Evolutionary conservation across 1,284 basidiomycete genomes (phyloP), one percentile per base, ranked within the genome.

Genomic region (Rhodotorula sp.): DNA sequence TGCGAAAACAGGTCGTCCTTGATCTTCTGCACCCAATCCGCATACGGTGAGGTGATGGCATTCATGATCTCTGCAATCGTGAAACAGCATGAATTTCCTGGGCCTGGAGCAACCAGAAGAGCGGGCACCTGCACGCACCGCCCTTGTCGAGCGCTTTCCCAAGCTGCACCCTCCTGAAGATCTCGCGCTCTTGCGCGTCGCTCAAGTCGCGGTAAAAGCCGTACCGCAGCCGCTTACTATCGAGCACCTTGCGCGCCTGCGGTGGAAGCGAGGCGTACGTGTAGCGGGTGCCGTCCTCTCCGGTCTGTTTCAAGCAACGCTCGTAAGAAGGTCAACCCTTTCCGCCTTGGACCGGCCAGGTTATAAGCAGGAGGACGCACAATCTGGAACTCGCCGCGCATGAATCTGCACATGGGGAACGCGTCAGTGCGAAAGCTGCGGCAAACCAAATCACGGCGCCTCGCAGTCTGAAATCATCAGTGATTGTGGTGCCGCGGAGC

Each of bases 111-210:
- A 2, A 2, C 3, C 7, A 34, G 34, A 16, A 15, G n/a, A 15
- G 34, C 5, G 14, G 23, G 20, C 6, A 12, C 12, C 12, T 34
- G 43, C 6, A 63, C 62, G n/a, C 20, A 65, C 66, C 62, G 10
- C 63, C 65, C 23, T 47, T 43, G 34, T 46, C 51, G 48, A 71
- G 47, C 7, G 39, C 23, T 52, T 65, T 64, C 18, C 70, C 70
- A 18, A 58, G 48, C 59, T 71, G 70, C 12, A 71, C 66, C 34
- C 58, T n/a, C 52, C 34, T 43, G 47, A 71, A 71, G 34, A 71
- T 62, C 26, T 62, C 62, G 29, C 62, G 48, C 54, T 71, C 70
- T 46, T 71, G 65, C 5, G 8, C 16, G 6, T 67, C 57, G 15
- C 16, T 23, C 34, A 71, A 20, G 15, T 71, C 63, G 46, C 62